phyloP scores from a whole-genome alignment of 1,139 yeast species.

The Taiozyma sp. region DNA sequence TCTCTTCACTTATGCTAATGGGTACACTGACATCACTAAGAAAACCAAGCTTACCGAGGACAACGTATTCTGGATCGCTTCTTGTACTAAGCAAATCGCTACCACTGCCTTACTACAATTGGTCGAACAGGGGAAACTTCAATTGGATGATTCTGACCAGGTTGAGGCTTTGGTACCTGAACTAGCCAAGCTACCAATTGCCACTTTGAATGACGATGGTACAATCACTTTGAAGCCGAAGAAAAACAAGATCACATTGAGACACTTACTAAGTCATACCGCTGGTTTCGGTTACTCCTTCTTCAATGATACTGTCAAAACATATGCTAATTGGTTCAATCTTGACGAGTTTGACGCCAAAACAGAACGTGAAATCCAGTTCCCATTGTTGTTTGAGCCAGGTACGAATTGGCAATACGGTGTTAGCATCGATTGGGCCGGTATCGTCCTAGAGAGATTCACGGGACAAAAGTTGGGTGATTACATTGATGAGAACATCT shows the following conservation, averaged over 20 bases:
- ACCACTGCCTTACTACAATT: conserved; percentile 41
- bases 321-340: conserved; percentile 20
- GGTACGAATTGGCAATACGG: conserved; percentile 50
- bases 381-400: conserved; percentile 46
- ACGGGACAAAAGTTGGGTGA: conserved; percentile 39
- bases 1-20: conserved; percentile 15
- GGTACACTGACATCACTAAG: conserved; percentile 21
- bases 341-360: conserved; percentile 20
- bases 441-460: conserved; percentile 39
- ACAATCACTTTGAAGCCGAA: conserved; percentile 30
- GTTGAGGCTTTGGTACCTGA: conserved; percentile 37
- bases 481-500: conserved; percentile 35
- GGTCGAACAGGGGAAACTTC: conserved; percentile 38
- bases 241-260: conserved; percentile 36
- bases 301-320: conserved; percentile 26
- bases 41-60: conserved; percentile 25
- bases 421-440: conserved; percentile 48
- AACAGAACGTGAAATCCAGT: conserved; percentile 15
- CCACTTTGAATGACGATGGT: conserved; percentile 30
- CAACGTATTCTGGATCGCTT: conserved; percentile 34
- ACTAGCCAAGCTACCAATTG: conserved; percentile 36
- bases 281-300: conserved; percentile 47
- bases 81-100: conserved; percentile 46
- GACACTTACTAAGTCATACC: conserved; percentile 46
- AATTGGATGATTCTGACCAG: conserved; percentile 35